Evolutionary conservation across 768 basidiomycete genomes (phyloP), one percentile per base, ranked within the genome.

Genomic region (Boletales sp.): DNA sequence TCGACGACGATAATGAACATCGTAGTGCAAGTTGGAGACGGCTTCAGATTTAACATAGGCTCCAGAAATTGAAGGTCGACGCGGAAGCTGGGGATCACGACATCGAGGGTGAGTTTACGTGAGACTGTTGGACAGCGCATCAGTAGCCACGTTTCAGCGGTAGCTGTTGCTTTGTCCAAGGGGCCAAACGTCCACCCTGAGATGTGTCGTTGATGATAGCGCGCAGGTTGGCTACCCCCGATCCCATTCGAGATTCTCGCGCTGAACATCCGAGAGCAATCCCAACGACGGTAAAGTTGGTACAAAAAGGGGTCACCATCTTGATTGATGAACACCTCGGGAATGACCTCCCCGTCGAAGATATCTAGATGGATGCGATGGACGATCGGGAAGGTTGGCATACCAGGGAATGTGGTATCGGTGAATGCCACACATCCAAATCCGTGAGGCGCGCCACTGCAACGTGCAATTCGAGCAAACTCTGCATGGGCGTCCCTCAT

Each of bases 1-100:
- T 84, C 83, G 30, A 83, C 60, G 46, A 82, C 79, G 61, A 83
- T 67, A 47, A 83, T 78, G 59, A 79, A 82, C 77, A 79, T 81
- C 0, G 74, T 72, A 1, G 65, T 69, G 53, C 74, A 76, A 0
- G 73, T 72, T 1, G 62, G 9, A 0, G 80, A 75, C 2, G 72
- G 55, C 41, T 71, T 47, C n/a, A 83, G 68, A 7, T 58, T 56
- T 10, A 83, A 63, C n/a, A 82, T 76, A 3, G 48, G 47, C 18
- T 73, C 67, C 27, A 84, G 67, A 44, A 76, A 69, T 1, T 35
- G 45, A 40, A 79, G 52, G 40, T 78, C 65, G 17, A 83, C 80
- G 0, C 82, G 71, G 51, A 79, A 83, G 57, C 74, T 81, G 0
- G 83, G 82, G 24, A 84, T 67, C 40, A 83, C 63, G 17, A 84